Evolutionary conservation across 768 basidiomycete genomes (phyloP).

Genomic region (Leucocoprinus leucothites): DNA sequence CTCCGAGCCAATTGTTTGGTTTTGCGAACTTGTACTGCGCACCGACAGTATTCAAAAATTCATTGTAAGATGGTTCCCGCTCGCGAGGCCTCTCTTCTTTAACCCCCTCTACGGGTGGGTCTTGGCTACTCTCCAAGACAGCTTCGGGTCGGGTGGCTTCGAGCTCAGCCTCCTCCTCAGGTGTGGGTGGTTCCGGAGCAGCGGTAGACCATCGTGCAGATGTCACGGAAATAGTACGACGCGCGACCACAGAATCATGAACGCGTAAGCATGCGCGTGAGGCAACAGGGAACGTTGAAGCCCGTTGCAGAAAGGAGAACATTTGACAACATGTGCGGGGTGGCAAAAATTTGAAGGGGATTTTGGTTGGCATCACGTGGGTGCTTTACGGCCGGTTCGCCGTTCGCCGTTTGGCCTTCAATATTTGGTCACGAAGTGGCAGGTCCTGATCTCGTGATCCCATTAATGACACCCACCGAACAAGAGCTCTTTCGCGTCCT

Average conservation of each 20-base stretch:
- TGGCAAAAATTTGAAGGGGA: constrained; percentile 28
- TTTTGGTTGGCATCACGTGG: constrained; percentile 28
- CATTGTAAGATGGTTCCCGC: constrained; percentile 28
- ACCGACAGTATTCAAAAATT: constrained; percentile 43
- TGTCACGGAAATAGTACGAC: constrained; percentile 27
- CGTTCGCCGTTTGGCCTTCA: too few species aligned
- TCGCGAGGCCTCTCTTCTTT: background rate
- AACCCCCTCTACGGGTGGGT: constrained; percentile 14
- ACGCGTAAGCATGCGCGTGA: constrained; percentile 27
- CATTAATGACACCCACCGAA: background rate
- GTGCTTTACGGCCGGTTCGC: constrained; percentile 20
- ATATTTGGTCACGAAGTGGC: background rate
- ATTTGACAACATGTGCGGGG: constrained; percentile 21
- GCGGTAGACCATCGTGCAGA: constrained; percentile 18
- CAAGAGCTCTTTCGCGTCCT: constrained; percentile 41
- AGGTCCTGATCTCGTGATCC: background rate
- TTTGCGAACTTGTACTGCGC: constrained; percentile 38
- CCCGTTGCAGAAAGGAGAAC: constrained; percentile 31
- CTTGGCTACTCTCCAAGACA: constrained; percentile 13
- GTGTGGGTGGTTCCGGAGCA: constrained; percentile 25
- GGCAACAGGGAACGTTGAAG: constrained; percentile 19
- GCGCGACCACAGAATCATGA: constrained; percentile 17
- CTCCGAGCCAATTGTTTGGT: constrained; percentile 64
- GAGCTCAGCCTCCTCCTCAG: constrained; percentile 17
- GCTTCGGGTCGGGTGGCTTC: constrained; percentile 16